A percentile compares a stretch with the other conserved stretches of the same genome.
phyloP scores from a whole-genome alignment of 169 alveolate species.

The Perkinsus olseni region DNA sequence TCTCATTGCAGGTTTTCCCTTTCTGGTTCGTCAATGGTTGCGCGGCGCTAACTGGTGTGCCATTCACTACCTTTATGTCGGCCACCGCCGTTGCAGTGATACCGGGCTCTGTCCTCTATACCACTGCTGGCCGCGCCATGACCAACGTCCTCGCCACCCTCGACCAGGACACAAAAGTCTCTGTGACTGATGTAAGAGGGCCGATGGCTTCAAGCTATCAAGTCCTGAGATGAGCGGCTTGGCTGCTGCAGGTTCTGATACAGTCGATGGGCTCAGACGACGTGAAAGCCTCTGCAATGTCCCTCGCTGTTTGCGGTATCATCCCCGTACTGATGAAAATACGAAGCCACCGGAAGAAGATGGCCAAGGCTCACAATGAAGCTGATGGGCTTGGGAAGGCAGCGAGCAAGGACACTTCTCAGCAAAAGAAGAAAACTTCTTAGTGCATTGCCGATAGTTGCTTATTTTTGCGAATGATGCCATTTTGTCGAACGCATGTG shows the following conservation, averaged over 20 bases:
- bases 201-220: too few relatives aligned
- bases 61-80: neutral
- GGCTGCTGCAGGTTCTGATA: neutral
- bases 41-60: neutral
- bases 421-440: neutral
- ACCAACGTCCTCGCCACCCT: neutral
- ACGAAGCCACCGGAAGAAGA: neutral
- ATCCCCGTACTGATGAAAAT: neutral
- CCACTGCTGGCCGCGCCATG: constrained; percentile 5
- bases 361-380: neutral
- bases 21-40: constrained; percentile 3
- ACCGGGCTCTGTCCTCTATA: constrained; percentile 1
- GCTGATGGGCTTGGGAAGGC: neutral
- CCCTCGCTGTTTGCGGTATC: neutral
- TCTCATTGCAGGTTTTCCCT: neutral
- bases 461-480: neutral
- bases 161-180: neutral
- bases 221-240: too few relatives aligned
- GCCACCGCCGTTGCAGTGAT: neutral
- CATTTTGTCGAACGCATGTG: neutral
- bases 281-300: neutral
- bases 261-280: neutral
- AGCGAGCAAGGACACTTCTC: neutral
- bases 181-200: neutral
- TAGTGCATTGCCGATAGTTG: neutral